Base-by-base conservation (phyloP, 306 rosid genomes). In the Senna siamea region DNA sequence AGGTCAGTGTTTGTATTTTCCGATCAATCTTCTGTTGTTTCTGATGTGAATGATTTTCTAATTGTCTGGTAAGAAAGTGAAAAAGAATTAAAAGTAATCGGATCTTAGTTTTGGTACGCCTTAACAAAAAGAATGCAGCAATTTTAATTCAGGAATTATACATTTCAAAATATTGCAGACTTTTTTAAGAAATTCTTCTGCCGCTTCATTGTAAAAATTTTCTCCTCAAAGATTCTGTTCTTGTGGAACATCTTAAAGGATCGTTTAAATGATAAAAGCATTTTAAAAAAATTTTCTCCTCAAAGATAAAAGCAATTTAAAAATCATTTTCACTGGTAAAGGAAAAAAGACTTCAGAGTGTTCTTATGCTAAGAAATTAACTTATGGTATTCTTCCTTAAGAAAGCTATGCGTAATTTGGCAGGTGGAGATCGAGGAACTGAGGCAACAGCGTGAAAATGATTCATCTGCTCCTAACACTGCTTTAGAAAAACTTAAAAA, bases 341-440 rank as follows among this genome's bases (percentile, higher is more conserved):
- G 26, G 50, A 7, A n/a, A 18, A 18, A 37, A 4, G 4, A 32
- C 56, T 75, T 14, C 2, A 26, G 67, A 75, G 26, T 43, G n/a
- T 1, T 44, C 34, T 50, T 70, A 15, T 40, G 34, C 55, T 47
- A 55, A 30, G 59, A 58, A 69, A 26, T 4, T 2, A 67, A 35
- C 11, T 19, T 0, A 41, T 14, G 17, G 60, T 34, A 60, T 48
- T 73, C 64, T 83, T 82, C 35, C 74, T 81, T 57, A 80, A 44
- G 48, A 48, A 20, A 14, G 52, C 23, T 78, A 38, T 64, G 51
- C 41, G 50, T 70, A 9, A 71, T 51, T 79, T 82, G 54, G 77
- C 85, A 94, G 98, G 58, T 69, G 77, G 97, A 92, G 85, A 88
- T 82, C 74, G 87, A 80, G 68, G 92, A 87, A 77, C 86, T 92